Percentiles rank a stretch among this genome's conserved stretches.
phyloP scores from a whole-genome alignment of 345 rosid species.

The Lepidium africanum region DNA sequence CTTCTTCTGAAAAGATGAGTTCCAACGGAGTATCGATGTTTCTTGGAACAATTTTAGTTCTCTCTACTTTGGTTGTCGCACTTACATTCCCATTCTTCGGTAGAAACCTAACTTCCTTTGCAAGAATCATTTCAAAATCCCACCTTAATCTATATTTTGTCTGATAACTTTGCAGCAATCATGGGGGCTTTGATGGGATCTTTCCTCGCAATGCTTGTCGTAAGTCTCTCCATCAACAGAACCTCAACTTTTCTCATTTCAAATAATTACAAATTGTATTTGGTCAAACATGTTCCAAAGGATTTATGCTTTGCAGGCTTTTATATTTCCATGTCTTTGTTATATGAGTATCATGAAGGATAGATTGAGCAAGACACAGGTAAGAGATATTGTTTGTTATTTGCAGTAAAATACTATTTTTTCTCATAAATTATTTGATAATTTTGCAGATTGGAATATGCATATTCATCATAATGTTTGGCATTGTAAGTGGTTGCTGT shows the following conservation, averaged over 20 bases:
- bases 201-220: constrained; percentile 57
- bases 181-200: constrained; percentile 71
- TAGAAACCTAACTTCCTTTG: constrained; percentile 12
- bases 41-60: constrained; percentile 50
- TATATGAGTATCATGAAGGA: constrained; percentile 45
- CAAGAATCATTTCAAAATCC: not conserved
- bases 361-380: constrained; percentile 47
- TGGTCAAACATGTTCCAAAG: not conserved
- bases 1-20: constrained; percentile 32
- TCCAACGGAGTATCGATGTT: constrained; percentile 35
- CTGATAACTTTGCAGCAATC: constrained; percentile 35
- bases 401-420: not conserved
- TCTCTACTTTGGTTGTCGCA: constrained; percentile 62
- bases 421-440: not conserved
- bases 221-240: constrained; percentile 28
- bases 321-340: constrained; percentile 66
- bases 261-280: not conserved
- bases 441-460: constrained; percentile 42
- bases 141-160: not conserved
- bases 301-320: constrained; percentile 31
- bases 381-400: constrained; percentile 26
- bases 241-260: not conserved
- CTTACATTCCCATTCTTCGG: constrained; percentile 68
- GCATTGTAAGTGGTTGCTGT: constrained; percentile 35
- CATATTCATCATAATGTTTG: constrained; percentile 35